A percentile compares a stretch with the other conserved stretches of the same genome.
phyloP scores from a whole-genome alignment of 176 grass and related monocot species.

The Eleusine coracana region DNA sequence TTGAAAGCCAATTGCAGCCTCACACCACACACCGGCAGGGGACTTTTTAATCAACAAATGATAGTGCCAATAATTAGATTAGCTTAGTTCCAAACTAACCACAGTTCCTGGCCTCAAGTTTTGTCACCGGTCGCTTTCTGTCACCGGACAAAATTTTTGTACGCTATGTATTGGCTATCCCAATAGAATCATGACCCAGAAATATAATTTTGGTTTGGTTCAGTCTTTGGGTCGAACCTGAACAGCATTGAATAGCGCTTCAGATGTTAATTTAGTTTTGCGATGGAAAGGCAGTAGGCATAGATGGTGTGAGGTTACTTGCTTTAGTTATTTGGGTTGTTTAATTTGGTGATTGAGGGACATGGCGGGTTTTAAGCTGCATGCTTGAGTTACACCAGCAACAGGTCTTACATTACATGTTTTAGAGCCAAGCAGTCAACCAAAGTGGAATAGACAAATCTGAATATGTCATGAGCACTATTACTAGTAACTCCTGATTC shows the following conservation, averaged over 20 bases:
- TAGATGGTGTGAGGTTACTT: background rate
- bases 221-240: background rate
- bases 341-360: background rate
- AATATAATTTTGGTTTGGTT: background rate
- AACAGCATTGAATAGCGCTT: background rate
- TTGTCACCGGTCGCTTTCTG: constrained; percentile 46
- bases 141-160: background rate
- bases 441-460: constrained; percentile 22
- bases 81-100: constrained; percentile 31
- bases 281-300: background rate
- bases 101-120: constrained; percentile 21
- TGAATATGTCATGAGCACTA: background rate
- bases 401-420: constrained; percentile 31
- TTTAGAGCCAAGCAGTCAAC: background rate
- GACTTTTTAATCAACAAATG: constrained; percentile 6
- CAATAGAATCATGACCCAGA: background rate
- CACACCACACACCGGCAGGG: constrained; percentile 18
- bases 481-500: background rate
- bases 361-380: background rate
- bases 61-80: constrained; percentile 26
- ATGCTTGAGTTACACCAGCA: background rate
- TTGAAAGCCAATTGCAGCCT: constrained; percentile 34
- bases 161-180: background rate
- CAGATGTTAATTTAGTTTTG: background rate
- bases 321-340: background rate